A percentile compares a stretch with the other conserved stretches of the same genome.
Evolutionary conservation across 1,284 basidiomycete species (phyloP).

Genomic region (Rhodotorula sp.): DNA sequence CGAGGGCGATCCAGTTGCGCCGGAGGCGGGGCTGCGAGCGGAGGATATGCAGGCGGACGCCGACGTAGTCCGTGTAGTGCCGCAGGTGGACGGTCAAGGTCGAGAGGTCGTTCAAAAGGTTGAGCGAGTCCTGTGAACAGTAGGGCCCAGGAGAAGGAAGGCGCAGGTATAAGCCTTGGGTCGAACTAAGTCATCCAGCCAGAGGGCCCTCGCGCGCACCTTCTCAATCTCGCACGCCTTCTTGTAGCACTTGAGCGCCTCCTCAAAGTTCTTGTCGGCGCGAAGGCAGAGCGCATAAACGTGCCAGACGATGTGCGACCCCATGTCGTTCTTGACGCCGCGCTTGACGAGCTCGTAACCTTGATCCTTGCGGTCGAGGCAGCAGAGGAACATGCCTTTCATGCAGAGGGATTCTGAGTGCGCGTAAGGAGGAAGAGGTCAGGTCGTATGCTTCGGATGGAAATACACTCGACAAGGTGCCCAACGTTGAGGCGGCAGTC

Average conservation of each 20-base stretch:
- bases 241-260: constrained; percentile 73
- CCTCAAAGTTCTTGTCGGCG: constrained; percentile 81
- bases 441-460: too few species aligned
- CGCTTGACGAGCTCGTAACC: constrained; percentile 83
- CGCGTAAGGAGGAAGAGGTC: too few species aligned
- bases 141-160: not conserved
- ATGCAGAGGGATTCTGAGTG: constrained; percentile 81
- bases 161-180: not conserved
- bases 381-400: constrained; percentile 83
- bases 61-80: constrained; percentile 72
- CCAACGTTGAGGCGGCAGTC: not conserved
- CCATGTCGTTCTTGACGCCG: constrained; percentile 82
- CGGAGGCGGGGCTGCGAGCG: constrained; percentile 77
- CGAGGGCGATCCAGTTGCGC: constrained; percentile 85
- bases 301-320: constrained; percentile 97
- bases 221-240: constrained; percentile 84
- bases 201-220: constrained; percentile 54
- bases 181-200: too few species aligned
- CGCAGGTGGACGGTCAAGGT: constrained; percentile 89
- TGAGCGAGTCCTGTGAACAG: constrained; percentile 76
- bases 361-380: constrained; percentile 78
- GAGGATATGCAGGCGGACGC: constrained; percentile 78
- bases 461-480: not conserved
- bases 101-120: constrained; percentile 86
- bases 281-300: constrained; percentile 92